Conservation (phyloP, 768 basidiomycete genomes). For the Kwoniella europaea region DNA sequence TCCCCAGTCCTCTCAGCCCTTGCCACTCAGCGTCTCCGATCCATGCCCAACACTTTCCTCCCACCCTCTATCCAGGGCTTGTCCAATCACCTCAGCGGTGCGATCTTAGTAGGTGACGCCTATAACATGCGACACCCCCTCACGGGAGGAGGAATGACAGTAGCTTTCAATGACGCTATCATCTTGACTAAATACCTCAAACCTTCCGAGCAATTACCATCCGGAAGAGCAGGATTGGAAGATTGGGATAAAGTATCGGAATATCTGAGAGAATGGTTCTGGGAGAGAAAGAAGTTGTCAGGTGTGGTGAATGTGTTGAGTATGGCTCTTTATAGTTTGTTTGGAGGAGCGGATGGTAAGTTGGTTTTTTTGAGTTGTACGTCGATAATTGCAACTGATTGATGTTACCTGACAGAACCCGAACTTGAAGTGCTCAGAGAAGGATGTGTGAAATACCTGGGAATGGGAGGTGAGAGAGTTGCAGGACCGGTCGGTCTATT, state of each 20-base stretch:
- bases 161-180: constrained; percentile 85
- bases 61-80: constrained; percentile 72
- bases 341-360: constrained; percentile 83
- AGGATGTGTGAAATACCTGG: constrained; percentile 98
- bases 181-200: constrained; percentile 69
- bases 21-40: constrained; percentile 77
- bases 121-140: constrained; percentile 99
- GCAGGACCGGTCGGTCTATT: constrained; percentile 87
- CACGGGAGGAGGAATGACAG: constrained; percentile 98
- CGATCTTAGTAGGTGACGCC: constrained; percentile 86
- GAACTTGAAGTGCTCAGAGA: constrained; percentile 60
- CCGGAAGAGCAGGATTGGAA: constrained; percentile 52
- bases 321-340: constrained; percentile 90
- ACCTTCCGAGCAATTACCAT: constrained; percentile 55
- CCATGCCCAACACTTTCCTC: constrained; percentile 95
- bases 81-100: constrained; percentile 60
- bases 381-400: neutral
- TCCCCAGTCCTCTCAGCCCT: constrained; percentile 70
- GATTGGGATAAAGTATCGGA: constrained; percentile 59
- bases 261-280: constrained; percentile 76
- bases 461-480: constrained; percentile 85
- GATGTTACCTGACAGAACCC: constrained; percentile 65
- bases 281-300: constrained; percentile 79
- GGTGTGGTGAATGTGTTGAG: constrained; percentile 91
- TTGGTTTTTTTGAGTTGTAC: constrained; percentile 59